These are phyloP conservation scores for Solanum ossicruentum DNA, from an alignment of 257 asterid species.

Conservation along the genomic window DNA sequence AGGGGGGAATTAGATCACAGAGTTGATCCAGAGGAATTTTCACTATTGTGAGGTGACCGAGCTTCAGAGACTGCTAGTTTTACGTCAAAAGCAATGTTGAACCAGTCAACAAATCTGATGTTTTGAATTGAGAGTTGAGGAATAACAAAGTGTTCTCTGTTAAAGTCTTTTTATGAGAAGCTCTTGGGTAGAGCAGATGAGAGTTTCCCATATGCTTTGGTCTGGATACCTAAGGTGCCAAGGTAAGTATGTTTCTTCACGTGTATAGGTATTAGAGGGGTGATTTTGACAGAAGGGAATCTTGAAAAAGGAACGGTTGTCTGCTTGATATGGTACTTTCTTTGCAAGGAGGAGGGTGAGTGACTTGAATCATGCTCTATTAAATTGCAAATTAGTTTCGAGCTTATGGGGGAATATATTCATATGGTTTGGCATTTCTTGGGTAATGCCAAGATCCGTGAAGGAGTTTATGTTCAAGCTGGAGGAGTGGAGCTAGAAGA, in stretches of 20 bases:
- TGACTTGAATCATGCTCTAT: neutral
- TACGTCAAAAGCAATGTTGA: neutral
- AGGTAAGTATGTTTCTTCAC: neutral
- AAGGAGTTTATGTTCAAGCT: neutral
- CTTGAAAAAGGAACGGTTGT: neutral
- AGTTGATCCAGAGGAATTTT: neutral
- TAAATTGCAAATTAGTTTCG: neutral
- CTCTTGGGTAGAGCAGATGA: neutral
- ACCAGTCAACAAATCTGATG: neutral
- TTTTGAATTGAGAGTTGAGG: neutral
- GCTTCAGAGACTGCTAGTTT: neutral
- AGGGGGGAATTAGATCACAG: neutral
- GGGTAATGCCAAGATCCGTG: neutral
- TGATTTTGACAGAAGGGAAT: neutral
- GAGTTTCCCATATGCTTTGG: neutral
- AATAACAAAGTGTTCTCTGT: neutral
- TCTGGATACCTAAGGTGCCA: neutral
- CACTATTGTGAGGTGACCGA: neutral
- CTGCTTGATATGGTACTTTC: neutral
- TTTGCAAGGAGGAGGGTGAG: neutral
- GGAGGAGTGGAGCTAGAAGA: neutral
- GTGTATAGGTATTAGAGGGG: neutral
- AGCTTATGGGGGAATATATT: neutral
- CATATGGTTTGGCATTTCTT: neutral
- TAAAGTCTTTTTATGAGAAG: neutral